phyloP scores from a whole-genome alignment of 139 green algal species.

The Edaphochlamys debaryana region DNA sequence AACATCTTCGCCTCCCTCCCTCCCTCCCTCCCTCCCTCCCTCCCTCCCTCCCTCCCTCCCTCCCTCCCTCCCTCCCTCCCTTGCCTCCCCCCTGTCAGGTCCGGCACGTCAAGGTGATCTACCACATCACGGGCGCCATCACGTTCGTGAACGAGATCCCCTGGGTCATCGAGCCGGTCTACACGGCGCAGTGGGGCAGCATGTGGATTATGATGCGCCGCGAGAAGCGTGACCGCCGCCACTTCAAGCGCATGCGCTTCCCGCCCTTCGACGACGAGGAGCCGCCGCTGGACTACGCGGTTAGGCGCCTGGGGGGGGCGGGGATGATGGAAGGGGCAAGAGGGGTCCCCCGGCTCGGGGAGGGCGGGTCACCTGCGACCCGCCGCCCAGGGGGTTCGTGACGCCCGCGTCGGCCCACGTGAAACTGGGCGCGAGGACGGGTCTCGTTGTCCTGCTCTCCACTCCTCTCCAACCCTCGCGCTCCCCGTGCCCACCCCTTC shows the following conservation, averaged over 20 bases:
- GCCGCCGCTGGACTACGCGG: constrained; percentile 98
- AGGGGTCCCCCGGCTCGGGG: too few relatives aligned
- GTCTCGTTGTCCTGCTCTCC: too few relatives aligned
- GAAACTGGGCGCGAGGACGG: too few relatives aligned
- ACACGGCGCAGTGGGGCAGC: constrained; percentile 97
- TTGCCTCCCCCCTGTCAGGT: constrained; percentile 72
- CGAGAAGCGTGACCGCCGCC: constrained; percentile 97
- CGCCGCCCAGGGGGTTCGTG: too few relatives aligned
- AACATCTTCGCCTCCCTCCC: too few relatives aligned
- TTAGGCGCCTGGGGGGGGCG: constrained; percentile 50
- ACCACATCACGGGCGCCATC: constrained; percentile 99
- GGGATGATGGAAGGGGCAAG: not conserved
- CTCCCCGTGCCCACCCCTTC: too few relatives aligned
- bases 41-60: too few relatives aligned
- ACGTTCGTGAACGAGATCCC: constrained; percentile 99
- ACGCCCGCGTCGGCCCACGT: too few relatives aligned
- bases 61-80: too few relatives aligned
- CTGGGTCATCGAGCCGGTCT: constrained; percentile 97
- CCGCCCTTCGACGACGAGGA: constrained; percentile 99
- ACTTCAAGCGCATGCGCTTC: constrained; percentile 99
- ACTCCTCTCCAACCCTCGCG: too few relatives aligned
- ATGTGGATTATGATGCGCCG: constrained; percentile 99
- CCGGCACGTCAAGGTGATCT: constrained; percentile 95
- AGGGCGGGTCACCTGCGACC: too few relatives aligned
- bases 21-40: too few relatives aligned